These are phyloP conservation scores for Acanthamoeba sp. DNA, from an alignment of 208 protist species.

Conservation along the genomic window DNA sequence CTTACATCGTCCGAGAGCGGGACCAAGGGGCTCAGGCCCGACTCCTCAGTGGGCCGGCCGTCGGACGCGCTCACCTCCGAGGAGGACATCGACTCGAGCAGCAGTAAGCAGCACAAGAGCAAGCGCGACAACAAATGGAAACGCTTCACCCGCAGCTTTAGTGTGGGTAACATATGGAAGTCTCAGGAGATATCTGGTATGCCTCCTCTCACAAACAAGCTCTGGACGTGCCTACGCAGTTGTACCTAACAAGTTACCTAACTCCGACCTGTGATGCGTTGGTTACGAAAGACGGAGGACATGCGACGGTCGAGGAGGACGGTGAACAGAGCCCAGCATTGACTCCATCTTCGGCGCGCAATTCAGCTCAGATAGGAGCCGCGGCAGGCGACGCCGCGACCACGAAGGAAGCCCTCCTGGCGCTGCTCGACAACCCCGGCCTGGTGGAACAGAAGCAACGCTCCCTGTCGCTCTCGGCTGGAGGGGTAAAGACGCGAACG, in stretches of 20 bases:
- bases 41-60: neutral
- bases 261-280: too few relatives aligned
- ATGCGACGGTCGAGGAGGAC: neutral
- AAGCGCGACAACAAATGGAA: slow-evolving; percentile 46
- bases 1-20: neutral
- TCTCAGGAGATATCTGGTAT: slow-evolving; percentile 1
- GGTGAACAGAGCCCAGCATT: slow-evolving; percentile 3
- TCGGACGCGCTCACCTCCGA: neutral
- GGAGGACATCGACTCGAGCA: neutral
- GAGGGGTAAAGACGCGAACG: neutral
- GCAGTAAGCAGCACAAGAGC: neutral
- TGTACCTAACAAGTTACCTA: too few relatives aligned
- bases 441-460: neutral
- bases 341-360: slow-evolving; percentile 43
- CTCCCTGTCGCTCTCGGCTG: neutral
- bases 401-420: neutral
- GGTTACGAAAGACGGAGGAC: too few relatives aligned
- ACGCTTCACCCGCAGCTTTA: slow-evolving; percentile 44
- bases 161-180: slow-evolving; percentile 34
- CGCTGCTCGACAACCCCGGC: neutral
- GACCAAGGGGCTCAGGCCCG: neutral
- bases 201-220: too few relatives aligned
- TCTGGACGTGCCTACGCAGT: too few relatives aligned
- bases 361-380: slow-evolving; percentile 7
- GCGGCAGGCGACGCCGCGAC: neutral